Evolutionary conservation across 2,329 filamentous ascomycete species (phyloP).

Genomic region (Ophiosphaerella korrae): DNA sequence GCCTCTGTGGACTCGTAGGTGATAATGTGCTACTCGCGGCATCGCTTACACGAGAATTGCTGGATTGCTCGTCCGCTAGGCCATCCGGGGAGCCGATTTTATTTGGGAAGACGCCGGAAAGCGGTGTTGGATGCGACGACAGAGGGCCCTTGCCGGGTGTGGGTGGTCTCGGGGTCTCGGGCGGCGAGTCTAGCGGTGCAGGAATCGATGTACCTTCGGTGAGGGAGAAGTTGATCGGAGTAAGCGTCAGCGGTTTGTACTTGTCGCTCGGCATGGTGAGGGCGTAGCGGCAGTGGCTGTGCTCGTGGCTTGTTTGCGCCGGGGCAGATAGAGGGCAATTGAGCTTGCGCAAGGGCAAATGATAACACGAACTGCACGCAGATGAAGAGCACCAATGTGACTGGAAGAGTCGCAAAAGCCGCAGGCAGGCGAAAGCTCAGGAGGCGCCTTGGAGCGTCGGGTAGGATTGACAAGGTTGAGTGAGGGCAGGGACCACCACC

Average conservation of each 20-base stretch:
- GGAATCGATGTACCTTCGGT: constrained; percentile 50
- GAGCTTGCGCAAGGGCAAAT: constrained; percentile 18
- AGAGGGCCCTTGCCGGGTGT: constrained; percentile 48
- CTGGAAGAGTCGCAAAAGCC: constrained; percentile 20
- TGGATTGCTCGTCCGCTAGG: constrained; percentile 18
- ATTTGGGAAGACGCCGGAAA: constrained; percentile 33
- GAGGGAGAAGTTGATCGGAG: constrained; percentile 49
- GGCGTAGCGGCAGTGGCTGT: neutral
- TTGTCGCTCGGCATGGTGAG: constrained; percentile 36
- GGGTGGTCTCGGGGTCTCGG: constrained; percentile 45
- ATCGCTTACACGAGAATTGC: constrained; percentile 34
- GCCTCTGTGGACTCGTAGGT: constrained; percentile 40
- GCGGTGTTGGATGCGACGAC: constrained; percentile 49
- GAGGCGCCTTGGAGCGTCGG: constrained; percentile 33
- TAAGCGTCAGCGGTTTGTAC: constrained; percentile 45
- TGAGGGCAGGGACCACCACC: constrained; percentile 12
- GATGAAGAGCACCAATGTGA: constrained; percentile 6
- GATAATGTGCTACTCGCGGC: constrained; percentile 34
- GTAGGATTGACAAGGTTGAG: constrained; percentile 24
- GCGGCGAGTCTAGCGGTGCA: constrained; percentile 48
- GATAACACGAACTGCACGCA: constrained; percentile 17
- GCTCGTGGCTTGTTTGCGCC: constrained; percentile 3
- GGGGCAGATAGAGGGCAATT: constrained; percentile 11
- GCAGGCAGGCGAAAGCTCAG: constrained; percentile 34
- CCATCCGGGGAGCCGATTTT: constrained; percentile 21